Evolutionary conservation across 2,329 filamentous ascomycete species (phyloP), one percentile per base, ranked within the genome.

Genomic region (Pseudogymnoascus sp.): DNA sequence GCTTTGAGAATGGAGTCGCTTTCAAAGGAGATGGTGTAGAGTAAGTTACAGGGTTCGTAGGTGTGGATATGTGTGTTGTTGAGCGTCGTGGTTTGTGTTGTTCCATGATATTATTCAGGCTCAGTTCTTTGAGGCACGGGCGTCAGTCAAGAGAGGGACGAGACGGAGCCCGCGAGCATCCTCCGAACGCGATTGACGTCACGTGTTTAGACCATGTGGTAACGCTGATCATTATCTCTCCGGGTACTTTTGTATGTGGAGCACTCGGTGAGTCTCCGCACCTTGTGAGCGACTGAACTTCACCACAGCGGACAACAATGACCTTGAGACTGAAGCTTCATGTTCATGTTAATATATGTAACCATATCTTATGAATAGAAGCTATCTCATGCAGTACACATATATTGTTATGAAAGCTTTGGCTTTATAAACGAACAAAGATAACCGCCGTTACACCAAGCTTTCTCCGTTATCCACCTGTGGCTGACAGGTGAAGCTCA

Each of bases 111-210:
- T 56, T 56, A 56, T 35, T 56, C 50, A 56, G 29, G 50, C 50
- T 56, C 50, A 56, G 50, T 56, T 56, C 50, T 56, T 56, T 56
- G 50, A 56, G 50, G 50, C 50, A 56, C 50, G 50, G 50, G 16
- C 50, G 50, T 29, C 16, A 29, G 50, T 33, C 29, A 56, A 35
- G 50, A 56, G 50, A 56, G 50, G 50, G 50, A 56, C 50, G 50
- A 56, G 50, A 56, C 29, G 50, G 50, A 56, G 50, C 47, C 47
- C 47, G 47, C 47, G 50, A 56, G 50, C 50, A 29, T 56, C 47
- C 50, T 56, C 50, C 29, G 29, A 56, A 21, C 50, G 50, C 50
- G 50, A 56, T 56, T 56, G 50, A 56, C 50, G 29, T 56, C 50
- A 56, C 50, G 50, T 56, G 50, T 19, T 33, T 19, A 3, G 16